Conservation (phyloP, 352 stramenopile species). For the Phytophthora palmivora region DNA sequence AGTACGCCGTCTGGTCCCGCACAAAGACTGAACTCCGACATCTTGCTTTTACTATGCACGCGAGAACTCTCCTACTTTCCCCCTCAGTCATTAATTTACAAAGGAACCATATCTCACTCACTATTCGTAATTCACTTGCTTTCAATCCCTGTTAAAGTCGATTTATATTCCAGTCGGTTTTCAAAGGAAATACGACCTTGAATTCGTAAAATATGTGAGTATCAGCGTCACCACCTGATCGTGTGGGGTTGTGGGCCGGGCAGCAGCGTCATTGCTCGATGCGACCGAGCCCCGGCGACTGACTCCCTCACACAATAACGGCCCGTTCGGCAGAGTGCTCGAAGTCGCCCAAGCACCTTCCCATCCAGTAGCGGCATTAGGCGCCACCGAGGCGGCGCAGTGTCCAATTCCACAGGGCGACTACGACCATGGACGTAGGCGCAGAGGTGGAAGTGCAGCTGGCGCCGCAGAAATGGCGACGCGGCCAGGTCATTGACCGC, state of each 20-base stretch:
- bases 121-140: background rate
- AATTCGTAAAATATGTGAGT: conserved; percentile 3
- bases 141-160: background rate
- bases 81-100: background rate
- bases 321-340: conserved; percentile 21
- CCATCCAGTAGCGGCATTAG: conserved; percentile 15
- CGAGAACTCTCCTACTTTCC: background rate
- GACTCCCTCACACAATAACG: conserved; percentile 30
- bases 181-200: background rate
- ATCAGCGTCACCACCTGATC: conserved; percentile 6
- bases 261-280: conserved; percentile 10
- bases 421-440: conserved; percentile 62
- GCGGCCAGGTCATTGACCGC: conserved; percentile 64
- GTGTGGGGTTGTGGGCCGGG: conserved; percentile 26
- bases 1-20: conserved; percentile 16
- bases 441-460: conserved; percentile 68
- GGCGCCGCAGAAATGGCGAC: conserved; percentile 51
- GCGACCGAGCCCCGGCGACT: conserved; percentile 14
- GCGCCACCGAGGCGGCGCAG: conserved; percentile 14
- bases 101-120: background rate
- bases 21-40: conserved; percentile 18
- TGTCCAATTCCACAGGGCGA: conserved; percentile 15
- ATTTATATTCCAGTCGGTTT: background rate
- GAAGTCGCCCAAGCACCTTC: conserved; percentile 30
- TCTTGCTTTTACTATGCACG: conserved; percentile 27